phyloP scores from a whole-genome alignment of 2,329 filamentous ascomycete genomes.

The Tolypocladium cylindrosporum region DNA sequence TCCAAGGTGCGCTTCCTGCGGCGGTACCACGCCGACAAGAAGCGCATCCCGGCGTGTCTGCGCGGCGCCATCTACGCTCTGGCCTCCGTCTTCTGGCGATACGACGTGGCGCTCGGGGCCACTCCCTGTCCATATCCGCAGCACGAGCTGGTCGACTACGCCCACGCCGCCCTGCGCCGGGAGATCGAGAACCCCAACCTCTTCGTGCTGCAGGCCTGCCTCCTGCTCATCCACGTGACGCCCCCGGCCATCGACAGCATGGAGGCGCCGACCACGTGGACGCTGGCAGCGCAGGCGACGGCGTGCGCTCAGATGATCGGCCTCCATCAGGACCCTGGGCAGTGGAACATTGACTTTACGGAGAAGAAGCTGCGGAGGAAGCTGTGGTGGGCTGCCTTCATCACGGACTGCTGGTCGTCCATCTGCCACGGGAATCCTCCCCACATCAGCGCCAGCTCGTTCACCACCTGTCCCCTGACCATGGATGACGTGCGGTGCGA shows the following conservation, averaged over 20 bases:
- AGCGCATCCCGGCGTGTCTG: conserved; percentile 31
- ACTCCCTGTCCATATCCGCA: conserved; percentile 26
- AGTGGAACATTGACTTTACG: conserved; percentile 30
- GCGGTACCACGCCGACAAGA: conserved; percentile 25
- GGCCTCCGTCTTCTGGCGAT: conserved; percentile 30
- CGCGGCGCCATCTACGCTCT: conserved; percentile 34
- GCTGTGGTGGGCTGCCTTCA: conserved; percentile 34
- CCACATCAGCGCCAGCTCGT: conserved; percentile 29
- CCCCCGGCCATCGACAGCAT: conserved; percentile 34
- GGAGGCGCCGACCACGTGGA: conserved; percentile 35
- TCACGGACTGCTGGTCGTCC: conserved; percentile 33
- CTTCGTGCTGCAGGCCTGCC: conserved; percentile 33
- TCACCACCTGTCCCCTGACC: conserved; percentile 25
- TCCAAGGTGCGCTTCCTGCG: conserved; percentile 33
- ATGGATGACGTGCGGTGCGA: conserved; percentile 33
- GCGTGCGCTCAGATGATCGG: conserved; percentile 35
- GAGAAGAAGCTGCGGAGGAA: conserved; percentile 33
- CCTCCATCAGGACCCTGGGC: conserved; percentile 30
- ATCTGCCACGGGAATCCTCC: conserved; percentile 36
- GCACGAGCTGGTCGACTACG: conserved; percentile 29
- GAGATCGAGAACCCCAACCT: conserved; percentile 37
- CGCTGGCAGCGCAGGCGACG: conserved; percentile 30
- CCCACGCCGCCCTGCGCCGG: conserved; percentile 30
- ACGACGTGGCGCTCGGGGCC: conserved; percentile 18
- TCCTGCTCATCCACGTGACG: conserved; percentile 33